Evolutionary conservation across 768 basidiomycete species (phyloP), one percentile per base, ranked within the genome.

Genomic region (Russula dissimulans): DNA sequence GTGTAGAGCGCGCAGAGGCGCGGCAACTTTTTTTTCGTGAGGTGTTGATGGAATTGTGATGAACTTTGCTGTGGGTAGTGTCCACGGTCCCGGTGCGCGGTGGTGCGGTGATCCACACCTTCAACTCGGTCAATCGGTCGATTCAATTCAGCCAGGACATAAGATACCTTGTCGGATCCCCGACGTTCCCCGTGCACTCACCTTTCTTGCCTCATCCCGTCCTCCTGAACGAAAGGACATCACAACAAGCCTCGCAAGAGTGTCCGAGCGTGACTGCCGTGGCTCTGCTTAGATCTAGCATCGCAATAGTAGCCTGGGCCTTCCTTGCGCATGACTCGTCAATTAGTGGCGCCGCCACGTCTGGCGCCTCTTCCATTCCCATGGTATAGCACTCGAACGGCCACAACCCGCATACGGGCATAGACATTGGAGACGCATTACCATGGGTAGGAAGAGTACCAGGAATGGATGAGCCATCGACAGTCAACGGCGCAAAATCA

Each of bases 341-440:
- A 45, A 31, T 32, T 38, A 39, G 39, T 47, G 42, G 51, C 48
- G 61, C 53, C n/a, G 61, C 53, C n/a, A 54, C 45, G 56, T 64
- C 55, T 65, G 65, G 71, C 69, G 70, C 67, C 68, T 72, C 76
- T 77, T 77, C 76, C 76, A 77, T 77, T 76, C 76, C 72, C 76
- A 77, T 77, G 76, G 76, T 77, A 77, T 71, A 74, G 51, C 73
- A 71, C 68, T 69, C 67, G 41, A 66, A 64, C 59, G 39, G 14
- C 47, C 43, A 46, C 51, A 22, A 26, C 55, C 58, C 52, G 47
- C 42, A 53, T 56, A 54, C 55, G 47, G 53, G 38, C 59, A 31
- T 18, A 34, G 62, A 41, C 49, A 31, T 60, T 29, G 36, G 53
- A 54, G 63, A 64, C 56, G 48, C 62, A 34, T 53, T 65, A 65